Conservation (phyloP, 2,329 filamentous ascomycete species). For the Elsinoe arachidis region DNA sequence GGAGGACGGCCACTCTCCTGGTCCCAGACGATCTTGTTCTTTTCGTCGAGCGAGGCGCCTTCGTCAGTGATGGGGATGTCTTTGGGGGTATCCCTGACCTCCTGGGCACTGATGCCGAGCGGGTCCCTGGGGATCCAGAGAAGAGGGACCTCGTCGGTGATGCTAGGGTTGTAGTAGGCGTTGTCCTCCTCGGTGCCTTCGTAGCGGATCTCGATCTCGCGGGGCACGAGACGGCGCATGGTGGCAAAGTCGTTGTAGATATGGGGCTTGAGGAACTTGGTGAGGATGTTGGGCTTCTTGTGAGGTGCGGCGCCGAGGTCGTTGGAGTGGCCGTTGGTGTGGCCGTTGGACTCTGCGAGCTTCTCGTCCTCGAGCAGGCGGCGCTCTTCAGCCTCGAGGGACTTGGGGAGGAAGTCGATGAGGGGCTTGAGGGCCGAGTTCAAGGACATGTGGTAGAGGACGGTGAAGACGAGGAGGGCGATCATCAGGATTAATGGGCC, state of each 20-base stretch:
- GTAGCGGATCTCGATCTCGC: slow-evolving; percentile 51
- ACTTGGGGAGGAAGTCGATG: slow-evolving; percentile 62
- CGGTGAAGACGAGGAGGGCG: slow-evolving; percentile 63
- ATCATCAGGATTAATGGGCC: slow-evolving; percentile 70
- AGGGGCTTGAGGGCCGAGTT: slow-evolving; percentile 67
- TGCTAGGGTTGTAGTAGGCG: slow-evolving; percentile 66
- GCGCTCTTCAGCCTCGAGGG: slow-evolving; percentile 30
- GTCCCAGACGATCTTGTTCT: slow-evolving; percentile 57
- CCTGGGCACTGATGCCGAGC: slow-evolving; percentile 66
- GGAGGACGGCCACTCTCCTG: slow-evolving; percentile 48
- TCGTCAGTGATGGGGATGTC: slow-evolving; percentile 75
- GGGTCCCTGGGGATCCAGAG: slow-evolving; percentile 80
- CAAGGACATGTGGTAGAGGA: slow-evolving; percentile 66
- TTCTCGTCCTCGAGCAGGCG: slow-evolving; percentile 25
- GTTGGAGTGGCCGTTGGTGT: slow-evolving; percentile 27
- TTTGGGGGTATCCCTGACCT: slow-evolving; percentile 61
- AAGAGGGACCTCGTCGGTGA: slow-evolving; percentile 54
- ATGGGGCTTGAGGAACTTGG: slow-evolving; percentile 65
- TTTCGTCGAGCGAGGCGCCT: slow-evolving; percentile 60
- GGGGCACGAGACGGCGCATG: slow-evolving; percentile 61
- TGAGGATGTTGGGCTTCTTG: slow-evolving; percentile 51
- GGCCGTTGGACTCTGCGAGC: slow-evolving; percentile 26
- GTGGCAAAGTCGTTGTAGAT: slow-evolving; percentile 63
- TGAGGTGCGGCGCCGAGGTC: slow-evolving; percentile 28
- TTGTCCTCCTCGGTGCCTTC: slow-evolving; percentile 51